Base-by-base conservation (phyloP, 2,329 filamentous ascomycete species). In the Sphaceloma murrayae region DNA sequence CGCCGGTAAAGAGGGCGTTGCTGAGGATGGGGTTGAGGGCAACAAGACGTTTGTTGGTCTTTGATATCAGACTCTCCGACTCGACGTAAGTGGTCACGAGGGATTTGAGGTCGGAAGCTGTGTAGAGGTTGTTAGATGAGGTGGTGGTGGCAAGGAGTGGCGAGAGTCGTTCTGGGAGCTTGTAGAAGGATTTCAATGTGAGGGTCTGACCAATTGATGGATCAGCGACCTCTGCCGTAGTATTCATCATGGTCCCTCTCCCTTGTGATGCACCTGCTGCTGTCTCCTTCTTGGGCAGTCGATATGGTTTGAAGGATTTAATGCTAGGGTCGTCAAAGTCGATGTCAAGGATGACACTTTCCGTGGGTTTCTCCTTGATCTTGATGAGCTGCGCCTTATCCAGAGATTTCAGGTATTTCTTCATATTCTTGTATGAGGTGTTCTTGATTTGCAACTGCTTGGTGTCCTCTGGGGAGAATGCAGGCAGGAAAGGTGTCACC, bases 391-490 rank as follows among this genome's bases (percentile, higher is more conserved):
- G 58, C 36, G 74, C 64, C 58, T 82, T 82, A 58, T 82, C 78
- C 7, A 83, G 65, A 43, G 73, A 66, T 53, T 82, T 82, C 60
- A 82, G 73, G 57, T 82, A 82, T 52, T 80, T 82, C 55, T 77
- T 78, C 48, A 78, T 71, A 49, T 75, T 82, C 62, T 82, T 82
- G 75, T 75, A 82, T 49, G 73, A 78, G 2, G 77, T 78, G 61
- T 82, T 82, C 56, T 82, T 82, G 59, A 82, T 79, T 51, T 78
- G 75, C 43, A 78, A 71, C 48, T 67, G 75, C 46, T 71, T 71
- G 2, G 68, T 66, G 54, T 77, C 69, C 14, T 70, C 65, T 4
- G 74, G 62, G 8, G 69, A 74, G 56, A 70, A 71, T 14, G 74
- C 68, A 2, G 78, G 78, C 2, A 83, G 67, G 53, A 77, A 80